A percentile compares a stretch with the other conserved stretches of the same genome.
These are phyloP conservation scores for Termitomyces bulborhizus DNA, from an alignment of 768 basidiomycete genomes.

Conservation along the genomic window DNA sequence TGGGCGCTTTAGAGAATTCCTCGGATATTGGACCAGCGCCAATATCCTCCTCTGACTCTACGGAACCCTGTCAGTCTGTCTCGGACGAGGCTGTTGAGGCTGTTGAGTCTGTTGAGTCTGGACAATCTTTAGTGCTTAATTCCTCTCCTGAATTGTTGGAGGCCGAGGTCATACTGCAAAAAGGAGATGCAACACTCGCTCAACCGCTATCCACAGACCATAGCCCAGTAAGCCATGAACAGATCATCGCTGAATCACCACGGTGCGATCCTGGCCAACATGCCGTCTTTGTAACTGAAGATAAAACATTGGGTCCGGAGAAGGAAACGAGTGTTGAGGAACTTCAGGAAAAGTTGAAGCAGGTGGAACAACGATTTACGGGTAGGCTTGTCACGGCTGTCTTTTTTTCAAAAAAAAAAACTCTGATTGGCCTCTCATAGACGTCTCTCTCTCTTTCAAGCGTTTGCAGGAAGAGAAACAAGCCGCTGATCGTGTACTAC, in stretches of 20 bases:
- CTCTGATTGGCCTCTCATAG: constrained; percentile 30
- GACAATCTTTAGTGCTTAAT: not conserved
- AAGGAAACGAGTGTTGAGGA: constrained; percentile 38
- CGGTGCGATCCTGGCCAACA: not conserved
- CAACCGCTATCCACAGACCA: not conserved
- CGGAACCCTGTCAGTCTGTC: not conserved
- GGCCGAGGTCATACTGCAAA: not conserved
- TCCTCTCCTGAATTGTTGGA: not conserved
- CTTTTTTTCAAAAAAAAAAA: not conserved
- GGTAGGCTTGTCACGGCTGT: constrained; percentile 33
- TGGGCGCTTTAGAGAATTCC: not conserved
- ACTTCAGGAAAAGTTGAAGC: constrained; percentile 58
- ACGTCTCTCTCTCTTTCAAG: constrained; percentile 75
- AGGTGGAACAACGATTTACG: constrained; percentile 73
- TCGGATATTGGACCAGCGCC: not conserved
- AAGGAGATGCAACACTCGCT: not conserved
- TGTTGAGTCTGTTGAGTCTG: not conserved
- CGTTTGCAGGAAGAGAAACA: constrained; percentile 66
- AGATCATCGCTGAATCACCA: not conserved
- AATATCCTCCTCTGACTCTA: not conserved
- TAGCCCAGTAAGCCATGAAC: not conserved
- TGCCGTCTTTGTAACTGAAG: not conserved
- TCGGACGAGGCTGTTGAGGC: not conserved
- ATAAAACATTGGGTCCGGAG: not conserved
- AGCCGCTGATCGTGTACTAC: constrained; percentile 62